Percentiles rank a stretch among this genome's conserved stretches.
Conservation (phyloP, 2,329 filamentous ascomycete genomes). For the Anisogramma anomala region DNA sequence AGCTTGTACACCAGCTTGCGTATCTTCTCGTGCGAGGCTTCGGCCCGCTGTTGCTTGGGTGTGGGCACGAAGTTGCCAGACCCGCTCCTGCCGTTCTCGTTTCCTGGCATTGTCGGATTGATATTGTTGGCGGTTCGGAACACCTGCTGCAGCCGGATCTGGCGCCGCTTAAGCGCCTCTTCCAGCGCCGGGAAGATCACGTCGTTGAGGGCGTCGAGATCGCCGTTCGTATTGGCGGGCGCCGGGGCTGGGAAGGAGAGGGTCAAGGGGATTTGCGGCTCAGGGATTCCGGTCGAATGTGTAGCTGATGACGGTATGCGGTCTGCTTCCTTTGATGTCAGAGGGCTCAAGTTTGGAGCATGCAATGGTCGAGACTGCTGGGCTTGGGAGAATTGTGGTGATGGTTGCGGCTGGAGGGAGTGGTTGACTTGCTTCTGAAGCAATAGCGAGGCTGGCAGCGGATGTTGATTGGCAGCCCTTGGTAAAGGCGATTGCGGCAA, state of each 20-base stretch:
- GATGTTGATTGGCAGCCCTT: conserved; percentile 14
- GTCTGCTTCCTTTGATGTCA: conserved; percentile 12
- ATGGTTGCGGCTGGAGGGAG: conserved; percentile 17
- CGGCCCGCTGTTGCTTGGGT: conserved; percentile 55
- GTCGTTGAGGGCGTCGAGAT: conserved; percentile 77
- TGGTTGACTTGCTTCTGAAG: conserved; percentile 17
- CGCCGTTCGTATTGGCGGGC: conserved; percentile 48
- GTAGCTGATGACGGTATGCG: conserved; percentile 7
- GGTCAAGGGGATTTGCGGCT: conserved; percentile 13
- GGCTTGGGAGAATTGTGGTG: conserved; percentile 11
- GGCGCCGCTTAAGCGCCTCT: conserved; percentile 74
- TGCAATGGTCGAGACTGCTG: conserved; percentile 13
- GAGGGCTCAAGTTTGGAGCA: conserved; percentile 8
- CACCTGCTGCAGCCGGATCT: conserved; percentile 45
- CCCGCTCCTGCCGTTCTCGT: conserved; percentile 39
- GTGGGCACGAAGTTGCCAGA: conserved; percentile 30
- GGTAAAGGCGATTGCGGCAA: conserved; percentile 15
- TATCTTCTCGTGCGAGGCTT: conserved; percentile 69
- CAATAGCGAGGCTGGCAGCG: conserved; percentile 14
- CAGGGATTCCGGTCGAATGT: conserved; percentile 10
- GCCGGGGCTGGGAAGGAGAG: conserved; percentile 46
- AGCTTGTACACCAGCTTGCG: conserved; percentile 72
- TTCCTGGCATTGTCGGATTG: conserved; percentile 20
- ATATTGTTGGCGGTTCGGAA: conserved; percentile 23
- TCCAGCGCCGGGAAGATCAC: conserved; percentile 90